phyloP scores from a whole-genome alignment of 495 filamentous ascomycete species.

The Tuber aestivum region DNA sequence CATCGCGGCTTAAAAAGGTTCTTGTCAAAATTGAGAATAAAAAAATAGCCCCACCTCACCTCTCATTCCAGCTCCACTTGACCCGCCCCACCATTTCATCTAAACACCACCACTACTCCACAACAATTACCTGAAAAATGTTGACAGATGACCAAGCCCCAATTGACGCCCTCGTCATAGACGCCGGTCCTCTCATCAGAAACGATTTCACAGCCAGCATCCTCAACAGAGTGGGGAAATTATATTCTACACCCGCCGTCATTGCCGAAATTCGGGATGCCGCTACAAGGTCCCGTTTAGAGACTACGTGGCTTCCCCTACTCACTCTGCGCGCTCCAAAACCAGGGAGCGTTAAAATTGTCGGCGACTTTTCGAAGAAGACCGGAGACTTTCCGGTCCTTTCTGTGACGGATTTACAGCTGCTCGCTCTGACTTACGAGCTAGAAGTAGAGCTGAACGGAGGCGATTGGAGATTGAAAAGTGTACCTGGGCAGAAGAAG shows the following conservation, averaged over 20 bases:
- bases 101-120: background rate
- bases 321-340: constrained; percentile 66
- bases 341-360: constrained; percentile 65
- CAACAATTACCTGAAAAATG: constrained; percentile 41
- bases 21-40: background rate
- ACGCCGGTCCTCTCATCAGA: constrained; percentile 85
- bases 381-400: constrained; percentile 86
- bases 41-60: background rate
- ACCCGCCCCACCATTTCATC: constrained; percentile 15
- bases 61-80: background rate
- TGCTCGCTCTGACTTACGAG: constrained; percentile 87
- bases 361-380: constrained; percentile 79
- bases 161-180: constrained; percentile 77
- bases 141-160: constrained; percentile 54
- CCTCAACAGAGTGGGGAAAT: constrained; percentile 63
- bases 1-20: background rate
- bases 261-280: constrained; percentile 83
- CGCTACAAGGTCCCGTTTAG: constrained; percentile 69
- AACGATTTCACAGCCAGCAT: constrained; percentile 48
- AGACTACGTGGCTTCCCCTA: constrained; percentile 78
- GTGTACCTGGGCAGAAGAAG: constrained; percentile 66
- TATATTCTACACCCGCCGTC: constrained; percentile 82
- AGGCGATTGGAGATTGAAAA: constrained; percentile 75
- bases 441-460: constrained; percentile 76
- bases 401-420: constrained; percentile 77